Evolutionary conservation across 495 filamentous ascomycete genomes (phyloP), one percentile per base, ranked within the genome.

Genomic region (Penicillium nucicola): DNA sequence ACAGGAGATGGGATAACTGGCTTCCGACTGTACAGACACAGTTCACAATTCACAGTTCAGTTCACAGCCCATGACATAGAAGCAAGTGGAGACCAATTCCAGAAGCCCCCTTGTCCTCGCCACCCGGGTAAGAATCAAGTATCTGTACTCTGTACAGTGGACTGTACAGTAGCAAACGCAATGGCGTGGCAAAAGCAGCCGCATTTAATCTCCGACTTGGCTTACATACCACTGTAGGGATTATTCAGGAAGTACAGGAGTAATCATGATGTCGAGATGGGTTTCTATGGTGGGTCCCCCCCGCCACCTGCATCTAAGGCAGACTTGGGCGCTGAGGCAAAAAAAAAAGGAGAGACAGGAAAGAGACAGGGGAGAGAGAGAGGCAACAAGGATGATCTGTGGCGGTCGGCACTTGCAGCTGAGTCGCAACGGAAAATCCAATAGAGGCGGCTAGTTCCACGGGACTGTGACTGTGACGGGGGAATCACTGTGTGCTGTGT

Each of bases 221-320:
- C 18, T 7, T 18, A 18, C 10, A n/a, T n/a, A n/a, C 17, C 5
- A 8, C n/a, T 10, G 18, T 36, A 25, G 22, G 20, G 19, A 15
- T 32, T 4, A 25, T 17, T 12, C 31, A 37, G n/a, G 18, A 12
- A 37, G 34, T 14, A 18, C 34, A 18, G 34, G 25, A 28, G 25
- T 22, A 25, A 25, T 48, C 25, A 48, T 50, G 48, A 50, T 50
- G 48, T 50, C 47, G 47, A 42, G 47, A 35, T 42, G 47, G 42
- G 46, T 32, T 49, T 49, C 33, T 34, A 36, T 34, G 34, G 48
- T 43, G 48, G 48, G 28, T 50, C 48, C 22, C 40, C 48, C 22
- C 40, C 48, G 48, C 48, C 48, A 50, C 48, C 48, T 50, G 48
- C 48, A 34, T 25, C 45, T 10, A 28, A 12, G 20, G 42, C 38